A percentile compares a stretch with the other conserved stretches of the same genome.
These are phyloP conservation scores for Starmerella etchellsii DNA, from an alignment of 805 yeast species.

Conservation along the genomic window DNA sequence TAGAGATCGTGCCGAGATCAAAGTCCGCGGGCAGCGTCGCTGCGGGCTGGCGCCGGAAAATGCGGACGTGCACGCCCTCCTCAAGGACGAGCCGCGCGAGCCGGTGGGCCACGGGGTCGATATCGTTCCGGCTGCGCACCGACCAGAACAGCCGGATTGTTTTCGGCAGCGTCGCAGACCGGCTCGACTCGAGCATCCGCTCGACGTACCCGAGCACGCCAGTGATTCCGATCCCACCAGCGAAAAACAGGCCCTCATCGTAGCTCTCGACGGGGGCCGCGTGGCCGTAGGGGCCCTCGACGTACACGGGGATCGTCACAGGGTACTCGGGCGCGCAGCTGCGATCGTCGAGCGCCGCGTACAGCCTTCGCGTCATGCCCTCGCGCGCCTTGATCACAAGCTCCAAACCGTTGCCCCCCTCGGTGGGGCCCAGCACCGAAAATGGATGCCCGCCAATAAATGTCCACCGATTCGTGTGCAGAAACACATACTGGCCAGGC, in stretches of 20 bases:
- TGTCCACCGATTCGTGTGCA: conserved; percentile 35
- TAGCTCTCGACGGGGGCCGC: conserved; percentile 37
- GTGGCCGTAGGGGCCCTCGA: conserved; percentile 54
- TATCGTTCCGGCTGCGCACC: conserved; percentile 22
- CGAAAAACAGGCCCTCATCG: conserved; percentile 38
- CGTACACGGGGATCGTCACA: conserved; percentile 32
- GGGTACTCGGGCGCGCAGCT: conserved; percentile 27
- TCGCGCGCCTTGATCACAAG: conserved; percentile 40
- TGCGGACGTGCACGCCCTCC: conserved; percentile 13
- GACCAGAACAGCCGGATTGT: conserved; percentile 25
- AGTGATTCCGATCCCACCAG: conserved; percentile 58
- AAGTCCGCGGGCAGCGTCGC: no score
- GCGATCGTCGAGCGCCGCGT: conserved; percentile 25
- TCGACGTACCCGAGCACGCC: conserved; percentile 40
- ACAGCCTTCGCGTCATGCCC: conserved; percentile 39
- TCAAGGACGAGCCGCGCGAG: conserved; percentile 12
- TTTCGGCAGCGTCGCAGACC: conserved; percentile 7
- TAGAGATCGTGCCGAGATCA: no score
- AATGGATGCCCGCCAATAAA: conserved; percentile 64
- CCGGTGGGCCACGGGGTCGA: conserved; percentile 22
- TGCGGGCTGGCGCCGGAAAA: no score
- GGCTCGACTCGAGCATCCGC: conserved; percentile 15
- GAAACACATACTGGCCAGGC: conserved; percentile 54
- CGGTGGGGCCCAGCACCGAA: conserved; percentile 36
- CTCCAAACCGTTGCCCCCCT: conserved; percentile 33